Evolutionary conservation across 805 yeast species (phyloP).

Genomic region (Wickerhamiella alocasiicola): DNA sequence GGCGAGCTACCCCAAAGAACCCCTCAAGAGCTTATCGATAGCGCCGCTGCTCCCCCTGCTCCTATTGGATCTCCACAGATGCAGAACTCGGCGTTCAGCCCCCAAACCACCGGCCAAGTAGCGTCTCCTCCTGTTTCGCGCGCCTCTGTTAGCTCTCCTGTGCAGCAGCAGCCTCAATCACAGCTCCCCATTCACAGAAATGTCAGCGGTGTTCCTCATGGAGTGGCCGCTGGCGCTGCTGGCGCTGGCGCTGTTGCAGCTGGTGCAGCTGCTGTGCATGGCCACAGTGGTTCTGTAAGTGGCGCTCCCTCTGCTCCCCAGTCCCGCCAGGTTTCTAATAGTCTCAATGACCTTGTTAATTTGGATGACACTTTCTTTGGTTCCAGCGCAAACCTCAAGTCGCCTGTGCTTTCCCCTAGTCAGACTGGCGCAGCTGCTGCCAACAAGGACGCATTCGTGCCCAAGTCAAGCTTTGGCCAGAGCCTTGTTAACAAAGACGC

Average conservation of each 20-base stretch:
- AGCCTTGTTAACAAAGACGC: constrained; percentile 32
- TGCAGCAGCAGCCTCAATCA: too few species aligned
- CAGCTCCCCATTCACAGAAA: not conserved
- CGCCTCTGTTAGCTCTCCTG: too few species aligned
- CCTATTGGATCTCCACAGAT: not conserved
- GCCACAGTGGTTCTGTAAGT: not conserved
- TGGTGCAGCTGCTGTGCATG: not conserved
- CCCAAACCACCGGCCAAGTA: constrained; percentile 1
- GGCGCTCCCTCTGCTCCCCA: constrained; percentile 15
- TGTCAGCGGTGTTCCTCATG: not conserved
- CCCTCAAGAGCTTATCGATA: constrained; percentile 14
- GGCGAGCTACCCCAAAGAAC: constrained; percentile 52
- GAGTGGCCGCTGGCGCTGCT: not conserved
- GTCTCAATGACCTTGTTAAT: constrained; percentile 24
- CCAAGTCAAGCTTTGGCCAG: constrained; percentile 80
- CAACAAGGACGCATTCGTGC: constrained; percentile 44
- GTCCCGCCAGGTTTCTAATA: constrained; percentile 12
- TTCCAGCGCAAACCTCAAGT: constrained; percentile 18
- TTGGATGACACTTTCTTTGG: constrained; percentile 20
- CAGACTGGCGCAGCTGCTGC: constrained; percentile 34
- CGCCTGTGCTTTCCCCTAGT: constrained; percentile 27
- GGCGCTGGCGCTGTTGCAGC: not conserved
- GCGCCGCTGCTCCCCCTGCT: not conserved
- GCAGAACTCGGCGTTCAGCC: not conserved
- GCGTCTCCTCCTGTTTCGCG: not conserved